Conservation (phyloP, 176 grass and related monocot genomes). For the Hordeum vulgare region DNA sequence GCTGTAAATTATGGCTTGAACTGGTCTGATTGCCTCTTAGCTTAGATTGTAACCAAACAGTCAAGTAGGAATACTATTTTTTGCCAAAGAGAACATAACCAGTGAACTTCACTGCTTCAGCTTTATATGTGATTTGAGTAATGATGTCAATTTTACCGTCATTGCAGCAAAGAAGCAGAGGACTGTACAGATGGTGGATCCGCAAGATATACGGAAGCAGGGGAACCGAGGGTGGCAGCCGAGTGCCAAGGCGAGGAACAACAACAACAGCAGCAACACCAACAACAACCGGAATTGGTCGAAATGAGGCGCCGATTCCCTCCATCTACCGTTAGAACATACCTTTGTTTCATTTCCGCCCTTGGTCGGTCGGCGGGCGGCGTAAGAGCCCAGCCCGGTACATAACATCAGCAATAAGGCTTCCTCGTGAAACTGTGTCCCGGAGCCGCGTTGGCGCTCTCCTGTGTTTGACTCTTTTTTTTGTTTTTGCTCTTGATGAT, state of each 20-base stretch:
- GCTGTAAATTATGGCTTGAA: not conserved
- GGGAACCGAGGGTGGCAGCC: conserved; percentile 30
- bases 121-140: not conserved
- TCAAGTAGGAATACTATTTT: not conserved
- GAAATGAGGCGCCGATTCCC: conserved; percentile 27
- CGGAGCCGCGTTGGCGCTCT: not conserved
- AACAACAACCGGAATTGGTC: conserved; percentile 37
- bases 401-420: conserved; percentile 31
- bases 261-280: conserved; percentile 1
- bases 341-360: not conserved
- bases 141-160: not conserved
- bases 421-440: not conserved
- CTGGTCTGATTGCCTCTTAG: not conserved
- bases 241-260: conserved; percentile 37
- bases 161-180: conserved; percentile 71
- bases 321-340: not conserved
- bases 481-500: not conserved
- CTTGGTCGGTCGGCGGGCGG: not conserved
- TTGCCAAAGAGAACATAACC: not conserved
- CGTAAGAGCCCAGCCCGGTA: conserved; percentile 24
- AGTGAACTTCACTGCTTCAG: not conserved
- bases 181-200: conserved; percentile 55
- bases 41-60: not conserved
- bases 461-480: not conserved
- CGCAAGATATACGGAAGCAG: conserved; percentile 53